Percentiles rank a stretch among this genome's conserved stretches.
phyloP scores from a whole-genome alignment of 73 alveolate genomes.

The Tetrahymena malaccensis region DNA sequence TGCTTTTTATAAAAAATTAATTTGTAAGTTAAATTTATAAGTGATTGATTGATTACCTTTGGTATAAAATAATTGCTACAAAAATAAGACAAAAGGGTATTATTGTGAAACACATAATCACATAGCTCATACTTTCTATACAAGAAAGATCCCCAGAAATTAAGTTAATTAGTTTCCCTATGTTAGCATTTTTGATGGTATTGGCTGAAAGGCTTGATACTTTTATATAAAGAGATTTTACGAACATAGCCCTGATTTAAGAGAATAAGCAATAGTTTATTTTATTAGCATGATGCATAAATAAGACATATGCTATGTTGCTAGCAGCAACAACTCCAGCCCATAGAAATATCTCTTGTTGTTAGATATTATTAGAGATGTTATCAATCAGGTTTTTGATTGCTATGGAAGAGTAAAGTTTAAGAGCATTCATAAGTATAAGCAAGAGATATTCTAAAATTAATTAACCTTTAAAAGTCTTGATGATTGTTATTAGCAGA shows the following conservation, averaged over 20 bases:
- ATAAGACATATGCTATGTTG: not conserved
- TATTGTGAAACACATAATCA: not conserved
- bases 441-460: not conserved
- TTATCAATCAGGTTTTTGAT: not conserved
- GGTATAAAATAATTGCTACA: not conserved
- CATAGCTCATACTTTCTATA: not conserved
- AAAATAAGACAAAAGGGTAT: not conserved
- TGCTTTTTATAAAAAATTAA: no score
- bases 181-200: not conserved
- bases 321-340: not conserved
- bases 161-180: constrained; percentile 6
- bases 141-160: constrained; percentile 7
- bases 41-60: not conserved
- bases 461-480: not conserved
- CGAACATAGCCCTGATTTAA: not conserved
- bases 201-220: not conserved
- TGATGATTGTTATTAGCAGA: not conserved
- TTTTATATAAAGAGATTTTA: not conserved
- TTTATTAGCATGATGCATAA: not conserved
- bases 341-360: not conserved
- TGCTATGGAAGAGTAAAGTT: not conserved
- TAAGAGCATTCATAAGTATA: not conserved
- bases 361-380: not conserved
- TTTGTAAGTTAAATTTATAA: no score
- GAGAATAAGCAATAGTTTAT: not conserved